phyloP scores from a whole-genome alignment of 2,329 filamentous ascomycete genomes.

The Bipolaris oryzae region DNA sequence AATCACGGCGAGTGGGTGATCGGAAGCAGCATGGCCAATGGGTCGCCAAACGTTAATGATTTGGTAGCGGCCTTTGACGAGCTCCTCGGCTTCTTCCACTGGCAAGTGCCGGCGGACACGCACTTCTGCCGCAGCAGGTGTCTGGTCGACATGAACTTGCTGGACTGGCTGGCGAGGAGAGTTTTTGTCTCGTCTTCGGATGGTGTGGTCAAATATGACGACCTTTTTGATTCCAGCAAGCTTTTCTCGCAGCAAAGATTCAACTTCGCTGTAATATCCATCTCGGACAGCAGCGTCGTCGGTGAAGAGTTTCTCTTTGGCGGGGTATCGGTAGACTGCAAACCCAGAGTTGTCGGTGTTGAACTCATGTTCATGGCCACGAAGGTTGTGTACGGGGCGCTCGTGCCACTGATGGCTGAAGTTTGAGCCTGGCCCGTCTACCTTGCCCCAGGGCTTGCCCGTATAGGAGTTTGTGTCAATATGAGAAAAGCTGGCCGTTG shows the following conservation, averaged over 20 bases:
- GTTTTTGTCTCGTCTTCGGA: conserved; percentile 61
- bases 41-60: conserved; percentile 76
- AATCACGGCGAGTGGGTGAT: conserved; percentile 71
- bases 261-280: conserved; percentile 67
- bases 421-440: conserved; percentile 64
- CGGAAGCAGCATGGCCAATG: conserved; percentile 66
- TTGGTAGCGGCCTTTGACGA: conserved; percentile 65
- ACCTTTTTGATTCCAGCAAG: conserved; percentile 65
- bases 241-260: conserved; percentile 61
- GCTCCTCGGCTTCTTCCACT: conserved; percentile 60
- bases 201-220: conserved; percentile 75
- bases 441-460: conserved; percentile 67
- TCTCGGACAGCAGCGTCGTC: conserved; percentile 62
- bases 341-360: conserved; percentile 65
- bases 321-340: conserved; percentile 59
- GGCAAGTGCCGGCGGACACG: conserved; percentile 68
- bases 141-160: conserved; percentile 75
- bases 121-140: conserved; percentile 64
- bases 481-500: conserved; percentile 64
- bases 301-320: conserved; percentile 61
- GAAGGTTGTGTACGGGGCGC: conserved; percentile 61
- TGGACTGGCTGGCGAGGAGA: conserved; percentile 69
- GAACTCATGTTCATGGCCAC: conserved; percentile 58
- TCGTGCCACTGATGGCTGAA: conserved; percentile 56
- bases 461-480: conserved; percentile 62